Percentiles rank a stretch among this genome's conserved stretches.
Evolutionary conservation across 805 yeast genomes (phyloP).

Genomic region (Teunomyces kruisii): DNA sequence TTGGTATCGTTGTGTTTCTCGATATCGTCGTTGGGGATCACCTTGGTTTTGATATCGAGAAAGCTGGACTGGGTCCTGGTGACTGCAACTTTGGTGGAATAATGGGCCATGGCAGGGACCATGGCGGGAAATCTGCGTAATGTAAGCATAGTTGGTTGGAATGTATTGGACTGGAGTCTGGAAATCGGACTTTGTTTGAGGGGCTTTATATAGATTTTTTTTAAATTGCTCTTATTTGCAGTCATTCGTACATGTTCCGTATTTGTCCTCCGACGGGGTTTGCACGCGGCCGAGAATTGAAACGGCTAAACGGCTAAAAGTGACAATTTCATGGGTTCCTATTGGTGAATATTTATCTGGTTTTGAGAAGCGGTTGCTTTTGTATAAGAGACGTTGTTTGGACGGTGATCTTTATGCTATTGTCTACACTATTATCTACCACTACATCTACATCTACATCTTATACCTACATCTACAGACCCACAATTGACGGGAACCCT

Average conservation of each 20-base stretch:
- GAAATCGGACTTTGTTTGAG: not conserved
- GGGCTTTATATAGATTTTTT: not conserved
- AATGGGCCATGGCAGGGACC: not conserved
- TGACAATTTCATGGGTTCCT: too few species aligned
- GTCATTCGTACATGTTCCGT: not conserved
- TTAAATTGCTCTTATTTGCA: not conserved
- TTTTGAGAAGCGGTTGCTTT: too few species aligned
- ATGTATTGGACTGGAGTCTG: too few species aligned
- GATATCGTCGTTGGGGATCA: constrained; percentile 19
- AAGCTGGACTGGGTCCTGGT: constrained; percentile 6
- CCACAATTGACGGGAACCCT: too few species aligned
- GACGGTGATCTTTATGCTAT: too few species aligned
- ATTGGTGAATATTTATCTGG: too few species aligned
- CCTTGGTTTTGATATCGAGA: constrained; percentile 27
- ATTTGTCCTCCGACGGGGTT: not conserved
- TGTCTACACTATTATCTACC: too few species aligned
- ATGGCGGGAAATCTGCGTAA: not conserved
- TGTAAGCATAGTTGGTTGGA: not conserved
- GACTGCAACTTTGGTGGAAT: not conserved
- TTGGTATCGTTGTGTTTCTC: constrained; percentile 29
- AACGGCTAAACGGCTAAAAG: too few species aligned
- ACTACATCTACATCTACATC: too few species aligned
- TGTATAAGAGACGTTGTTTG: too few species aligned
- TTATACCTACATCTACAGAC: too few species aligned
- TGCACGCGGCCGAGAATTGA: not conserved